phyloP scores from a whole-genome alignment of 352 stramenopile species.

The Salisapilia sapeloensis region DNA sequence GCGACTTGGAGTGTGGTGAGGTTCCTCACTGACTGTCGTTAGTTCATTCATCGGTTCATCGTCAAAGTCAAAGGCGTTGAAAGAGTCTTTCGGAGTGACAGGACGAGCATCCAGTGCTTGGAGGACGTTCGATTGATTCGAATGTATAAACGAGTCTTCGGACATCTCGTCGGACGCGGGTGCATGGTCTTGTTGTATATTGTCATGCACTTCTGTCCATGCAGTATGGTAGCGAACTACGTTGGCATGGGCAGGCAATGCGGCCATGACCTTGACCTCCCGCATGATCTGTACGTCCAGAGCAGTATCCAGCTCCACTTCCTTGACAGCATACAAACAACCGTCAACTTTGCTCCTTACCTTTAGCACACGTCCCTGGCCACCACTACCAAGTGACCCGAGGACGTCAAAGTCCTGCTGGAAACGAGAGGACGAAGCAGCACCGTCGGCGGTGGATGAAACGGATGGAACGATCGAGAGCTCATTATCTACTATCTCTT shows the following conservation, averaged over 20 bases:
- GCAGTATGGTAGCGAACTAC: slow-evolving; percentile 70
- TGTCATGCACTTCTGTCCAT: slow-evolving; percentile 45
- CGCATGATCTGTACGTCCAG: slow-evolving; percentile 34
- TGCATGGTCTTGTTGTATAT: slow-evolving; percentile 11
- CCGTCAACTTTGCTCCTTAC: slow-evolving; percentile 54
- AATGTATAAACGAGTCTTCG: slow-evolving; percentile 1
- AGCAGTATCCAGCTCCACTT: slow-evolving; percentile 28
- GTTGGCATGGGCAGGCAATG: slow-evolving; percentile 45
- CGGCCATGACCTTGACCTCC: slow-evolving; percentile 63
- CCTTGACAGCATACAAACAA: slow-evolving; percentile 64
- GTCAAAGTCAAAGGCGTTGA: slow-evolving; percentile 40
- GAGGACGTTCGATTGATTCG: not conserved
- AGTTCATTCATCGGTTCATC: slow-evolving; percentile 17
- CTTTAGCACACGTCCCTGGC: slow-evolving; percentile 61
- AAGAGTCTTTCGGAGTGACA: slow-evolving; percentile 13
- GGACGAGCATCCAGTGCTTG: too few relatives aligned
- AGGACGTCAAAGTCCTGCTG: slow-evolving; percentile 61
- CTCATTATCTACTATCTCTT: not conserved
- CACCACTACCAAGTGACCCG: slow-evolving; percentile 38
- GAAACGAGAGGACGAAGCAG: slow-evolving; percentile 21
- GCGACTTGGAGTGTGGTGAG: slow-evolving; percentile 7
- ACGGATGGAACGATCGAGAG: too few relatives aligned
- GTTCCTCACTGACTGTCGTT: slow-evolving; percentile 4
- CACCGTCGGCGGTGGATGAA: too few relatives aligned
- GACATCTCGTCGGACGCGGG: slow-evolving; percentile 16